Base-by-base conservation (phyloP, 495 filamentous ascomycete genomes). In the Penicillium paxilli region DNA sequence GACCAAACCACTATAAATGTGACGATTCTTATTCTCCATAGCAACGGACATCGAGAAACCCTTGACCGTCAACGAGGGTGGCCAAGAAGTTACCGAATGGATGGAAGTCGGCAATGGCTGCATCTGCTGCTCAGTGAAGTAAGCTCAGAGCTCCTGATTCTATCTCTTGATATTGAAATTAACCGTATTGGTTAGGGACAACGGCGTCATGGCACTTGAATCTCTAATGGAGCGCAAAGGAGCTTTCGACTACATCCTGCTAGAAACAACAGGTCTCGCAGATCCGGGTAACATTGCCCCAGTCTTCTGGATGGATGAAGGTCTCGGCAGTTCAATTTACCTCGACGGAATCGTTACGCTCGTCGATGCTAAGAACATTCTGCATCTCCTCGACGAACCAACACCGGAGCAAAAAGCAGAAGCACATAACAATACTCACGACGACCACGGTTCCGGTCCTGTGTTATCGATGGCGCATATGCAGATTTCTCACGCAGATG, bases 61-160 rank as follows among this genome's bases (percentile, higher is more conserved):
- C 37, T 76, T 98, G 52, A 96, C 91, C 5, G 81, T 97, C 58
- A 92, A 88, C 64, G 83, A 92, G 67, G 87, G 85, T 57, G 91
- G 89, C 46, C 84, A 92, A 56, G 82, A 92, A 69, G 89, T 92
- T 2, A 87, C 94, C 60, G 92, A 96, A 73, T 97, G 93, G 93
- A 84, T 98, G 44, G 90, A 96, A 58, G 85, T 98, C 44, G 91
- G 88, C 40, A 98, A 98, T 63, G 94, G 94, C 53, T 98, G 94
- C 75, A 92, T 98, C 60, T 98, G 94, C 75, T 98, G 94, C 73
- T 96, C 93, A 20, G 92, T 98, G 61, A 98, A 96, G 90, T 93
- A 80, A n/a, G 6, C 21, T 16, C 16, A 6, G 10, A 32, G 4
- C 8, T 4, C 12, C 0, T n/a, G 14, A 38, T n/a, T 19, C 14